These are phyloP conservation scores for Friedmanniomyces simplex DNA, from an alignment of 495 filamentous ascomycete species.

Conservation along the genomic window DNA sequence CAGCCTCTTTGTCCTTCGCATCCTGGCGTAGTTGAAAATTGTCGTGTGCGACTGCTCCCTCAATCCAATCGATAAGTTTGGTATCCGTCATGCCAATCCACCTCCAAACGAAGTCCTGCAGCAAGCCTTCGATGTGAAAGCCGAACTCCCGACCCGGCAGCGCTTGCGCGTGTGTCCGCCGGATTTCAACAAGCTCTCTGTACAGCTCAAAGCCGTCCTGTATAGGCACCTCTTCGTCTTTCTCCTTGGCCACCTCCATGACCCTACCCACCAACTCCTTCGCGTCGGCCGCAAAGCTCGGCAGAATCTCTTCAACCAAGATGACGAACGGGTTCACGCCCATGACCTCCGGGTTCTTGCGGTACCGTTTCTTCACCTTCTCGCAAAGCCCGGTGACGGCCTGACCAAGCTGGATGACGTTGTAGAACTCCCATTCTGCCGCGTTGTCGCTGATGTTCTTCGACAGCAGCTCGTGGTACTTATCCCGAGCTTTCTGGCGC, in stretches of 20 bases:
- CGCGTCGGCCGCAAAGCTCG: conserved; percentile 79
- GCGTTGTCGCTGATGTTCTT: conserved; percentile 62
- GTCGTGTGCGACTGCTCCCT: conserved; percentile 82
- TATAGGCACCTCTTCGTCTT: conserved; percentile 65
- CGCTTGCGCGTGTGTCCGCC: conserved; percentile 61
- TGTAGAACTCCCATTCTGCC: conserved; percentile 71
- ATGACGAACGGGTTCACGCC: conserved; percentile 77
- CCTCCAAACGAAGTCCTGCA: conserved; percentile 89
- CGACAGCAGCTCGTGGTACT: conserved; percentile 62
- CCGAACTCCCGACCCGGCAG: conserved; percentile 61
- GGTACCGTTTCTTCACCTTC: conserved; percentile 83
- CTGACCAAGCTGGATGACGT: conserved; percentile 81
- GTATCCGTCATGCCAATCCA: conserved; percentile 77
- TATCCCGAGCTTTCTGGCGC: conserved; percentile 57
- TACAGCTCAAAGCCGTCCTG: conserved; percentile 94
- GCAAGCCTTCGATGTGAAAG: conserved; percentile 72
- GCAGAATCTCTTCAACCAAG: conserved; percentile 72
- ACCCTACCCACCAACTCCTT: conserved; percentile 72
- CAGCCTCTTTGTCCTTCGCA: conserved; percentile 26
- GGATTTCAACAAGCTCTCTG: conserved; percentile 71
- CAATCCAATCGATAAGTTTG: conserved; percentile 75
- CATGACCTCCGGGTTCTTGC: conserved; percentile 79
- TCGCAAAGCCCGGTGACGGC: conserved; percentile 70
- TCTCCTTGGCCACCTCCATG: conserved; percentile 54
- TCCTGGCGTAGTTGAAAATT: conserved; percentile 59